Base-by-base conservation (phyloP, 805 yeast genomes). In the Kluyveromyces aestuarii region DNA sequence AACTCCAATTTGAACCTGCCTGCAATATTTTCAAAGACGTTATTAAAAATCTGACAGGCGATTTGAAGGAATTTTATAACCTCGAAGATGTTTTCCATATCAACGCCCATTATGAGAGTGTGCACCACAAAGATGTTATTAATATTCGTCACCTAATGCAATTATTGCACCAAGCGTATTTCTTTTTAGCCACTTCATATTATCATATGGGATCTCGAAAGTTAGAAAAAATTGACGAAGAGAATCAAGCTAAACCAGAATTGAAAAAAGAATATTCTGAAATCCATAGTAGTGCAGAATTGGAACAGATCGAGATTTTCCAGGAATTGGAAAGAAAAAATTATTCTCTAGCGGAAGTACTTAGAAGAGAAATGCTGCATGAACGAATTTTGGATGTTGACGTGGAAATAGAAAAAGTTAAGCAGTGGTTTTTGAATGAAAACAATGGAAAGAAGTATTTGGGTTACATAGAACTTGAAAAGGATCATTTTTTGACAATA, bases 81-180 rank as follows among this genome's bases (percentile, higher is more conserved):
- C 53, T 63, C 2, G 48, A 42, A 10, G 52, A 58, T 39, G 56
- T 59, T 6, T 52, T 58, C 11, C 45, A 47, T 37, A 42, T 51
- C 16, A 30, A 44, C 17, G 33, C 40, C 7, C 16, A 33, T 10
- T 30, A 46, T 11, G 35, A 3, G 35, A 10, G 7, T 30, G 4
- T 13, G 14, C 4, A 10, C 8, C 27, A 18, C 2, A 36, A 43
- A 27, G 45, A 35, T 18, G 14, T 27, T 3, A 33, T 18, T 11
- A 43, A 43, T 33, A 43, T 43, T 19, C 45, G 45, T 33, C 25
- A n/a, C 2, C 58, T 60, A 37, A 27, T 63, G 48, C 84, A 87
- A 45, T 58, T 80, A 10, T 66, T 87, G 14, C 97, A 93, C 61
- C 81, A 90, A 46, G 74, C 83, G 41, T 84, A 79, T 59, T 91